Base-by-base conservation (phyloP, 495 filamentous ascomycete species). In the Polyplosphaeria fusca region DNA sequence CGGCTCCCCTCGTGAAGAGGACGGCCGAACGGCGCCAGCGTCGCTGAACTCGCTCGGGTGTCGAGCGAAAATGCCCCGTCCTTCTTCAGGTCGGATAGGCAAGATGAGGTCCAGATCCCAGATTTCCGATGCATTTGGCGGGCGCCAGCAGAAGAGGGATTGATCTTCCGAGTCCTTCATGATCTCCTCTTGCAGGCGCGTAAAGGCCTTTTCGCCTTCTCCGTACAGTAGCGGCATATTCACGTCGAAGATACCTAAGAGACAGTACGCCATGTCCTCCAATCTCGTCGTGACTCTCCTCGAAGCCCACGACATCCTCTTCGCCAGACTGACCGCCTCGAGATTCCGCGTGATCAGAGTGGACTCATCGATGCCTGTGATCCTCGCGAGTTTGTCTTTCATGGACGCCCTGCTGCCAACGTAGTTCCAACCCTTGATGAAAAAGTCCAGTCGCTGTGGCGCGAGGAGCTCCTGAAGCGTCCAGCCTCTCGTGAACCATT, bases 401-500 rank as follows among this genome's bases (percentile, higher is more conserved):
- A 64, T 35, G 16, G 14, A 18, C 12, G 16, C 9, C 19, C 56
- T 60, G 12, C 13, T 27, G 1, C 56, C 56, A 0, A 64, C n/a
- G n/a, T 11, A 38, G 5, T 46, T 41, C 56, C 61, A 60, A 5
- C 28, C 38, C 20, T 35, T 35, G 23, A 32, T 46, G 26, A 32
- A 60, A 24, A 64, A 64, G 1, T 2, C 13, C 1, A 64, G 24
- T 2, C 24, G n/a, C 4, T 47, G 3, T 4, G 61, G 61, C 32
- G 61, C 56, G 35, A 64, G 50, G 0, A 64, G 37, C 20, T 63
- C 60, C 19, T 63, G 60, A 7, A 66, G 43, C 18, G 58, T 66
- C 63, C 61, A 67, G 4, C 64, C 61, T 14, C 64, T 4, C 4
- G 43, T 64, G 28, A 64, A 64, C 64, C 64, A 67, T 23, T 45